These are phyloP conservation scores for Oligophagozyma castellii DNA, from an alignment of 1,139 yeast species.

Conservation along the genomic window DNA sequence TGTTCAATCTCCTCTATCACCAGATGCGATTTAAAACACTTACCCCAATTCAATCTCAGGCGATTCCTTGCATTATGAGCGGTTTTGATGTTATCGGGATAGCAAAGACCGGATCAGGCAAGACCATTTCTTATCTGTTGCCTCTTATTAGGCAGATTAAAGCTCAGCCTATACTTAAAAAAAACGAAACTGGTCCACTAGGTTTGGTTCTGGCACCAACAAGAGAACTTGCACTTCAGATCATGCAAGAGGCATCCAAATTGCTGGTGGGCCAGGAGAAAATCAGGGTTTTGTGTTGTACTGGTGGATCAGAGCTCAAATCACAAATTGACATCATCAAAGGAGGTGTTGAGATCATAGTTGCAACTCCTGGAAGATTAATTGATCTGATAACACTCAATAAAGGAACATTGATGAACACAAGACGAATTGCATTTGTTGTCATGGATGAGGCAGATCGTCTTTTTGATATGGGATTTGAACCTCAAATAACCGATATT, in stretches of 20 bases:
- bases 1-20: conserved; percentile 37
- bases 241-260: conserved; percentile 48
- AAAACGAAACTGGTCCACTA: conserved; percentile 54
- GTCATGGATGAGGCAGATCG: conserved; percentile 96
- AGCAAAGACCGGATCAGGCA: conserved; percentile 95
- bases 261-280: conserved; percentile 38
- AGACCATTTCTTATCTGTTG: conserved; percentile 74
- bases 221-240: conserved; percentile 82
- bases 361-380: conserved; percentile 93
- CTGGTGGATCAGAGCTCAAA: conserved; percentile 87
- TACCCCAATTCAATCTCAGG: conserved; percentile 84
- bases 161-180: conserved; percentile 46
- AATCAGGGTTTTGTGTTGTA: conserved; percentile 60
- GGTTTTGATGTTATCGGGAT: conserved; percentile 88
- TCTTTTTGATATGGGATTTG: conserved; percentile 95
- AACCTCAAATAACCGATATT: conserved; percentile 84
- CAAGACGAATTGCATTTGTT: conserved; percentile 59
- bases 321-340: conserved; percentile 64
- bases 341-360: conserved; percentile 66
- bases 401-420: conserved; percentile 60
- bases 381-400: conserved; percentile 83
- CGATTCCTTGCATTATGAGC: conserved; percentile 79
- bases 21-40: conserved; percentile 26
- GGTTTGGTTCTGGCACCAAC: conserved; percentile 84
- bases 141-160: conserved; percentile 76